Conservation (phyloP, 1,284 basidiomycete genomes). For the Anthracocystis setariae region DNA sequence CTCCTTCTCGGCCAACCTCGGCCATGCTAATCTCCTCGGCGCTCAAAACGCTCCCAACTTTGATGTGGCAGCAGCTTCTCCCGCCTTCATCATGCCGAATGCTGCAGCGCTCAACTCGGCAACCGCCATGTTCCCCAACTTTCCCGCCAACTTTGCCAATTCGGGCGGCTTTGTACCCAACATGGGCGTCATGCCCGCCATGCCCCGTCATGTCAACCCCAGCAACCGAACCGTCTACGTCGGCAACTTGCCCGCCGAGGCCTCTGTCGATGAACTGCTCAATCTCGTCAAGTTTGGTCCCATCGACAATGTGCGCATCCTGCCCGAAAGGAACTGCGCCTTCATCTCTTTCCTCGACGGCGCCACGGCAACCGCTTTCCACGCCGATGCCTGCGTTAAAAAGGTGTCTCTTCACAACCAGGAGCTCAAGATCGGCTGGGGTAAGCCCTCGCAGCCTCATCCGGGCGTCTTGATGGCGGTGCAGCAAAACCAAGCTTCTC, state of each 20-base stretch:
- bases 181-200: constrained; percentile 28
- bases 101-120: constrained; percentile 24
- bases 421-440: constrained; percentile 68
- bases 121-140: constrained; percentile 35
- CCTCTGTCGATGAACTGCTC: constrained; percentile 94
- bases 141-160: constrained; percentile 36
- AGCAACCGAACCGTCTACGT: constrained; percentile 88
- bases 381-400: constrained; percentile 66
- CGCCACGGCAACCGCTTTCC: constrained; percentile 62
- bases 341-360: constrained; percentile 78
- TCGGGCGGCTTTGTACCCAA: constrained; percentile 32
- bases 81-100: constrained; percentile 33
- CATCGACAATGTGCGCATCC: constrained; percentile 90
- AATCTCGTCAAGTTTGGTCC: constrained; percentile 98
- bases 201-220: constrained; percentile 43
- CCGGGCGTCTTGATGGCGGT: constrained; percentile 64
- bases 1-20: constrained; percentile 50
- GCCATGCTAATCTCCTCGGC: constrained; percentile 28
- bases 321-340: constrained; percentile 97
- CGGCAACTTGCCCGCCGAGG: constrained; percentile 93
- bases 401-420: constrained; percentile 64
- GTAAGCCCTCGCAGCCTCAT: constrained; percentile 62
- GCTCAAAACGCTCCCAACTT: constrained; percentile 23
- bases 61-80: constrained; percentile 22
- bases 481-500: constrained; percentile 65